Conservation (phyloP, 768 basidiomycete species). For the Mrakia frigida region DNA sequence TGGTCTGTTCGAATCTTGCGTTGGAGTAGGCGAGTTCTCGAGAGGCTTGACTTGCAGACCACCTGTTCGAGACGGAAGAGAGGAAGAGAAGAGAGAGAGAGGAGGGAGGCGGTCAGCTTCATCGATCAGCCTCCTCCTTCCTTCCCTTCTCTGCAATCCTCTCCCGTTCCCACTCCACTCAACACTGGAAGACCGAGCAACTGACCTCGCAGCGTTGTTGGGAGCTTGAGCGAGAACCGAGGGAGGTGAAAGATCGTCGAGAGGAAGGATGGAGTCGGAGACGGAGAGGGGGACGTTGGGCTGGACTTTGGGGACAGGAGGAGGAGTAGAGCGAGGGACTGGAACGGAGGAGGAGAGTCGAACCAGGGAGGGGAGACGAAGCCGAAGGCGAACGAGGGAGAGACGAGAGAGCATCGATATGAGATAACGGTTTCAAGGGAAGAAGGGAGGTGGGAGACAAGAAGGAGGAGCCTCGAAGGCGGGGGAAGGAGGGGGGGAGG, state of each 20-base stretch:
- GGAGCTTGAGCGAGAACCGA: background rate
- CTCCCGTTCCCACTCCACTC: background rate
- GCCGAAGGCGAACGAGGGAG: background rate
- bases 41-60: constrained; percentile 26
- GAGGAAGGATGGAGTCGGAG: background rate
- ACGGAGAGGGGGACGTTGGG: background rate
- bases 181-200: background rate
- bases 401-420: background rate
- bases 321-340: background rate
- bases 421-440: background rate
- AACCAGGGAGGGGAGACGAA: background rate
- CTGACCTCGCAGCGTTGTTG: background rate
- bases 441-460: background rate
- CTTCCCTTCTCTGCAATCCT: background rate
- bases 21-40: constrained; percentile 45
- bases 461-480: background rate
- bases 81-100: background rate
- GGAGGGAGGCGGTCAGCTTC: background rate
- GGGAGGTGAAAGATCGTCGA: background rate
- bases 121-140: background rate
- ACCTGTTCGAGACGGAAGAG: constrained; percentile 1
- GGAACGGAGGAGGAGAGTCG: background rate
- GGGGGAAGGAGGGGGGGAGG: background rate
- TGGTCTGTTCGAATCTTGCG: constrained; percentile 89
- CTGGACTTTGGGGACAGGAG: background rate